These are phyloP conservation scores for Chaetomium sp. DNA, from an alignment of 2,329 filamentous ascomycete genomes.

Conservation along the genomic window DNA sequence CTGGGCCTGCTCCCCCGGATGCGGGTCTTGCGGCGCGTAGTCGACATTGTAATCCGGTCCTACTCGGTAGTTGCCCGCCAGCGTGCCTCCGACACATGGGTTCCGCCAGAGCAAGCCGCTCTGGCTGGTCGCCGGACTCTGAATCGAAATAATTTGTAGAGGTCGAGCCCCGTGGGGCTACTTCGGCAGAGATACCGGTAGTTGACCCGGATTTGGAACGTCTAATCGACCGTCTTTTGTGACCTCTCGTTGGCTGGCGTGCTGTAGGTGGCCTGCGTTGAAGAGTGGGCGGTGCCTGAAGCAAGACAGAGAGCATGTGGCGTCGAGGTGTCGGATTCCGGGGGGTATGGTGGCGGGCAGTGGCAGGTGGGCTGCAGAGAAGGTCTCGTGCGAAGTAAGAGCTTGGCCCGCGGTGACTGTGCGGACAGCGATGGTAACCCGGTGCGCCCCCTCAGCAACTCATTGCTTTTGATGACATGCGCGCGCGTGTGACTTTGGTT, in stretches of 20 bases:
- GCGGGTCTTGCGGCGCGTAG: slow-evolving; percentile 68
- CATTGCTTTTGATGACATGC: slow-evolving; percentile 28
- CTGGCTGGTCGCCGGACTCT: slow-evolving; percentile 70
- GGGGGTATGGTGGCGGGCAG: slow-evolving; percentile 29
- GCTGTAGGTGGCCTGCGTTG: slow-evolving; percentile 36
- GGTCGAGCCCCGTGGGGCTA: slow-evolving; percentile 58
- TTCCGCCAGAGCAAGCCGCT: slow-evolving; percentile 76
- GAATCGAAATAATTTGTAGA: slow-evolving; percentile 61
- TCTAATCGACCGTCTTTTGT: slow-evolving; percentile 28
- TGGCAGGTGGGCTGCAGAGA: slow-evolving; percentile 30
- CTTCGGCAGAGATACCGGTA: slow-evolving; percentile 39
- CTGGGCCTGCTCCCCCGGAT: slow-evolving; percentile 66
- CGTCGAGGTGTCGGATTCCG: slow-evolving; percentile 26
- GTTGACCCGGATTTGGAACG: slow-evolving; percentile 35
- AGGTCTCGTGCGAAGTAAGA: slow-evolving; percentile 19
- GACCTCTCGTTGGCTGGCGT: slow-evolving; percentile 38
- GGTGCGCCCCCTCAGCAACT: slow-evolving; percentile 27
- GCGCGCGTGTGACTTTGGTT: slow-evolving; percentile 14
- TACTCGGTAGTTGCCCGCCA: slow-evolving; percentile 74
- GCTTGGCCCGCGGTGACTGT: slow-evolving; percentile 25
- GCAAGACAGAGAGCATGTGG: slow-evolving; percentile 44
- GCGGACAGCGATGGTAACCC: slow-evolving; percentile 26
- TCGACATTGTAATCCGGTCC: slow-evolving; percentile 72
- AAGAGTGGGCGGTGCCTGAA: slow-evolving; percentile 38
- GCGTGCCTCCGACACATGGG: slow-evolving; percentile 71